Evolutionary conservation across 2,329 filamentous ascomycete genomes (phyloP).

Genomic region (Pseudovirgaria hyperparasitica): DNA sequence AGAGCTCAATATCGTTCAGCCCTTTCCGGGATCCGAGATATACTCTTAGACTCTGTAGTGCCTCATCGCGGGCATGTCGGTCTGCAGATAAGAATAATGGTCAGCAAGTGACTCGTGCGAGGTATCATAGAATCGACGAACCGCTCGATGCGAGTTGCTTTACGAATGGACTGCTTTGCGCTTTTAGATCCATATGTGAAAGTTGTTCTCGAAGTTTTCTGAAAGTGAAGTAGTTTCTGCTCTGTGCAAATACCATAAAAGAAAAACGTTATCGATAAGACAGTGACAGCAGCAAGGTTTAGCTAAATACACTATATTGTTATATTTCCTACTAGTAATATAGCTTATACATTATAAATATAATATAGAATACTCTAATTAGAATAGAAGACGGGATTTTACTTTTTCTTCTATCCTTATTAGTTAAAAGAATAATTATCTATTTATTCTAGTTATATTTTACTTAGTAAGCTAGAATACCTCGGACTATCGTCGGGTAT

Average conservation of each 20-base stretch:
- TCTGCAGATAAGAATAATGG: slow-evolving; percentile 40
- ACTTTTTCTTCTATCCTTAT: background rate
- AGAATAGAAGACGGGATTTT: background rate
- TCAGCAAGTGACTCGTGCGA: slow-evolving; percentile 1
- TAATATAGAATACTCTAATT: background rate
- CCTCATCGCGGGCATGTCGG: slow-evolving; percentile 62
- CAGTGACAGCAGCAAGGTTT: too few relatives aligned
- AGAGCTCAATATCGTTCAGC: slow-evolving; percentile 56
- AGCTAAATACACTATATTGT: too few relatives aligned
- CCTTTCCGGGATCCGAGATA: slow-evolving; percentile 56
- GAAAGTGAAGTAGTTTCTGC: too few relatives aligned
- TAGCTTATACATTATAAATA: background rate
- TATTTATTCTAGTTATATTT: background rate
- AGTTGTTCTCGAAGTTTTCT: slow-evolving; percentile 6
- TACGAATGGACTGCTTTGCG: slow-evolving; percentile 55
- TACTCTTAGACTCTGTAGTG: slow-evolving; percentile 61
- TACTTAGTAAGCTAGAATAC: background rate
- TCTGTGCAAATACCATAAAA: too few relatives aligned
- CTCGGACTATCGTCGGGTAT: background rate
- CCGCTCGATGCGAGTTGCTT: slow-evolving; percentile 76
- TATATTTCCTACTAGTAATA: too few relatives aligned
- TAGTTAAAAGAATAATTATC: background rate
- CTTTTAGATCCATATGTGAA: slow-evolving; percentile 21
- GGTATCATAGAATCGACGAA: slow-evolving; percentile 28
- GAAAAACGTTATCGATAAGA: too few relatives aligned